Conservation (phyloP, 2,329 filamentous ascomycete genomes). For the Alternaria sp. region DNA sequence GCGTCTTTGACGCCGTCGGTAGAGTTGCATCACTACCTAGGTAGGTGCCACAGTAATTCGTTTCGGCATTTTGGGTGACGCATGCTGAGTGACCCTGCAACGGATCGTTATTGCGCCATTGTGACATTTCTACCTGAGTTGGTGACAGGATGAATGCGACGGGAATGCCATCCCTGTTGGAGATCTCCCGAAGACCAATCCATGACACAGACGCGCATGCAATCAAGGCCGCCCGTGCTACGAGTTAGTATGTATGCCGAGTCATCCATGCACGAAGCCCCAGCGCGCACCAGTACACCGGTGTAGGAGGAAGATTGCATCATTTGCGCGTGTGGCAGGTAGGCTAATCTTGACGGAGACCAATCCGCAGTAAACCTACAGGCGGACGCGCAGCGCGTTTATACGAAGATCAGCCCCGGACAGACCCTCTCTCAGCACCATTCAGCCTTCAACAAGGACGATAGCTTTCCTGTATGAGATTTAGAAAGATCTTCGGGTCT, state of each 20-base stretch:
- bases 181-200: neutral
- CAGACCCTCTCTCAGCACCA: neutral
- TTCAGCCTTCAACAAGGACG: neutral
- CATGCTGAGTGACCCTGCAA: neutral
- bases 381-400: neutral
- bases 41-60: neutral
- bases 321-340: neutral
- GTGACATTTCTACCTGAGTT: neutral
- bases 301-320: neutral
- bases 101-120: neutral
- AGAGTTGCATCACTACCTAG: neutral
- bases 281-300: neutral
- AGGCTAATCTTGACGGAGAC: neutral
- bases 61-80: neutral
- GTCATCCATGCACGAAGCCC: neutral
- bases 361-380: neutral
- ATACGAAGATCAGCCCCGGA: neutral
- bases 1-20: neutral
- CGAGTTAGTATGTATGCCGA: neutral
- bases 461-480: neutral
- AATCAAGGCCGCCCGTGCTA: neutral
- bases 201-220: neutral
- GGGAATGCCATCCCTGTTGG: neutral
- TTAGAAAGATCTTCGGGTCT: neutral
- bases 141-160: neutral